These are phyloP conservation scores for Byssoonygena ceratinophila DNA, from an alignment of 2,329 filamentous ascomycete species.

Conservation along the genomic window DNA sequence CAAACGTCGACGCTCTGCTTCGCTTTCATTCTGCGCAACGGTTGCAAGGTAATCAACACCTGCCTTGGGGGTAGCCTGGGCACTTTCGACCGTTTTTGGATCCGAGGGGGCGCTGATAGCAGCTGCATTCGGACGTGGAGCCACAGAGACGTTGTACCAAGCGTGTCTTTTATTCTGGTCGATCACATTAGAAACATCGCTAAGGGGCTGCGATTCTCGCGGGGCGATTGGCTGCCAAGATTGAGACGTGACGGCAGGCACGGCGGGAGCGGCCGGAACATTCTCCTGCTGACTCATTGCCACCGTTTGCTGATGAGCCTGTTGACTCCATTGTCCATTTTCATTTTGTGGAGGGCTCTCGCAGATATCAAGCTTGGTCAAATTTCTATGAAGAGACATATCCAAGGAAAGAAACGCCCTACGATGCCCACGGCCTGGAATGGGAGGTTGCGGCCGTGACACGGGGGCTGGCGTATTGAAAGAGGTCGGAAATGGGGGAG, in stretches of 20 bases:
- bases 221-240: neutral
- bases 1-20: conserved; percentile 36
- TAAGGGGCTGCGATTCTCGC: neutral
- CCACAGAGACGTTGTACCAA: conserved; percentile 27
- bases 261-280: conserved; percentile 9
- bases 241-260: neutral
- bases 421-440: conserved; percentile 37
- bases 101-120: conserved; percentile 39
- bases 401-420: conserved; percentile 42
- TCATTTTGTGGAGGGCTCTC: conserved; percentile 30
- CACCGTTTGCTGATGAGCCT: conserved; percentile 33
- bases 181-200: conserved; percentile 15
- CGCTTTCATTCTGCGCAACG: conserved; percentile 37
- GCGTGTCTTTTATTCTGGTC: conserved; percentile 25
- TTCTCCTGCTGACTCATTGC: conserved; percentile 25
- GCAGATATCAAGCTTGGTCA: conserved; percentile 36
- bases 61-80: neutral
- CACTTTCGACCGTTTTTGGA: conserved; percentile 41
- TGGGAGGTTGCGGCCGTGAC: conserved; percentile 32
- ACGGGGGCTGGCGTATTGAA: conserved; percentile 27
- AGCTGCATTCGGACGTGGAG: conserved; percentile 24
- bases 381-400: conserved; percentile 36
- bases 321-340: conserved; percentile 35
- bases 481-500: conserved; percentile 23
- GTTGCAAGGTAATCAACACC: conserved; percentile 34